Base-by-base conservation (phyloP, 192 early-diverging fungal species). In the Coemansia sp. region DNA sequence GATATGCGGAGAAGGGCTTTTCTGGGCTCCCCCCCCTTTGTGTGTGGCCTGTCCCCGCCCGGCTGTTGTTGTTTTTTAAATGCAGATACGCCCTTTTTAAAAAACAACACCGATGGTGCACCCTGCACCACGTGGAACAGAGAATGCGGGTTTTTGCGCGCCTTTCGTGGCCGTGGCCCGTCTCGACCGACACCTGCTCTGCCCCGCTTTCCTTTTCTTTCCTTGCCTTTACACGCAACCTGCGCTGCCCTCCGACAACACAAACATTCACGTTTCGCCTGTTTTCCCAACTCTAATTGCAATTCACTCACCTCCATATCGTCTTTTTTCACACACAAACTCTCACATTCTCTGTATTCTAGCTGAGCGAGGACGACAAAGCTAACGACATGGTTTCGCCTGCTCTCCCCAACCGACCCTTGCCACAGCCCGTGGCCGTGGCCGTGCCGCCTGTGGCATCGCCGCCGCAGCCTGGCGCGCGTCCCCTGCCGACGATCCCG, bases 371-470 rank as follows among this genome's bases (percentile, higher is more conserved):
- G 13, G 61, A 51, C 29, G 49, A 51, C 14, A 51, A 45, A 28
- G 9, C 43, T 14, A 54, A 51, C 29, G 49, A 51, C 14, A 51
- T 50, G 36, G 9, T 48, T 14, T 64, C 61, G 15, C 61, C 61
- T 25, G 61, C 53, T 8, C 39, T 51, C n/a, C 62, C 62, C 22
- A 60, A 44, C 53, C 44, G 54, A 47, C 69, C 69, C 11, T 38
- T 61, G 42, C 71, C 71, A 26, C 71, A 54, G 41, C 71, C 70
- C 2, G 44, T n/a, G 25, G 51, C 53, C 9, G 34, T 26, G 33
- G 56, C 52, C 25, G 43, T 15, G 26, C 26, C 43, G 3, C 9
- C 30, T 9, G 5, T 48, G 46, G 29, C 30, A 19, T 58, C 57
- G n/a, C 62, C 62, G 19, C 50, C 58, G 17, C 50, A 41, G 20